phyloP scores from a whole-genome alignment of 352 stramenopile genomes.

The Globisporangium iwayamae region DNA sequence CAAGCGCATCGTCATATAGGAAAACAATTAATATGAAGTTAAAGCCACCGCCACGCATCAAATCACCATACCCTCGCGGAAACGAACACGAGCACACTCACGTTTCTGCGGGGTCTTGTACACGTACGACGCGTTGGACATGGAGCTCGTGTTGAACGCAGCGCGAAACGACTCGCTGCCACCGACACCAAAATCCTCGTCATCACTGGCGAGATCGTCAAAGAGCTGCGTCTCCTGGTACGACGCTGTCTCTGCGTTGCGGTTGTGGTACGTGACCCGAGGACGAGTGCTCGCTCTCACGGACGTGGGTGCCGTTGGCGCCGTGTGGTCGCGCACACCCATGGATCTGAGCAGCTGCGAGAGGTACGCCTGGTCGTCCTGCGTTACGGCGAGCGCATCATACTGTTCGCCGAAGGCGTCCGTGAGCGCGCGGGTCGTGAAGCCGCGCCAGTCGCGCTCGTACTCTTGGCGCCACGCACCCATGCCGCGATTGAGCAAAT shows the following conservation, averaged over 20 bases:
- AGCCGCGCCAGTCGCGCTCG: slow-evolving; percentile 54
- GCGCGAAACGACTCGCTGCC: not conserved
- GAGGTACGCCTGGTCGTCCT: slow-evolving; percentile 35
- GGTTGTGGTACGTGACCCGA: not conserved
- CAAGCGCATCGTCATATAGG: too few species aligned
- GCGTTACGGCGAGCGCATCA: slow-evolving; percentile 21
- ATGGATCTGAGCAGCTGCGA: slow-evolving; percentile 30
- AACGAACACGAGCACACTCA: slow-evolving; percentile 12
- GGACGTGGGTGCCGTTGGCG: not conserved
- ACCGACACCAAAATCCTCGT: not conserved
- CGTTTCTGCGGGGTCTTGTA: slow-evolving; percentile 47
- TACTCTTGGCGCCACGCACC: slow-evolving; percentile 61
- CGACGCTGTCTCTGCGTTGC: not conserved
- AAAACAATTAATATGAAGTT: too few species aligned
- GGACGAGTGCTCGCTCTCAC: not conserved
- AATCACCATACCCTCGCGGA: too few species aligned
- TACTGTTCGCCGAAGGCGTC: slow-evolving; percentile 32
- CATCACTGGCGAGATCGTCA: slow-evolving; percentile 2
- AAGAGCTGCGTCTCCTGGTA: slow-evolving; percentile 11
- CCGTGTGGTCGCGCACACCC: slow-evolving; percentile 15
- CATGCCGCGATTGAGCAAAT: slow-evolving; percentile 11
- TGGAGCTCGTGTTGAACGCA: slow-evolving; percentile 21
- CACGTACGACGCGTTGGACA: slow-evolving; percentile 53
- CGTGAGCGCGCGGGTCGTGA: slow-evolving; percentile 31
- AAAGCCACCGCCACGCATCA: too few species aligned